phyloP scores from a whole-genome alignment of 176 grass and related monocot species.

The Puya raimondii region DNA sequence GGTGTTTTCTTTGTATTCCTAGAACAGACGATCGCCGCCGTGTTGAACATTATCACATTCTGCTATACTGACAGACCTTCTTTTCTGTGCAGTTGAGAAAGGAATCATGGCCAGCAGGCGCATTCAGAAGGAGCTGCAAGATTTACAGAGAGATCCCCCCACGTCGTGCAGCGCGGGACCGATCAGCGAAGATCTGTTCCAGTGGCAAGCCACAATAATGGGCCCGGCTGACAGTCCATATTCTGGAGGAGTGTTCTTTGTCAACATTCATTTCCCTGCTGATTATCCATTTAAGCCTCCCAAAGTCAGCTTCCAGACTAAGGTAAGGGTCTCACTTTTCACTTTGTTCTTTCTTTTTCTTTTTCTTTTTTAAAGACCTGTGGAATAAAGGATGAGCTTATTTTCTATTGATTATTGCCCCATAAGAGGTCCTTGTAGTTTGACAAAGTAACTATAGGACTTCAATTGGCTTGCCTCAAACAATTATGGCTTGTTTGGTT shows the following conservation, averaged over 20 bases:
- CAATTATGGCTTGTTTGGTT: too few relatives aligned
- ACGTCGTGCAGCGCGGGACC: constrained; percentile 29
- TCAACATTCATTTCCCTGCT: constrained; percentile 35
- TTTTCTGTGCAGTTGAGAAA: not conserved
- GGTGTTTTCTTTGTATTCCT: too few relatives aligned
- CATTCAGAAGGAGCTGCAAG: constrained; percentile 36
- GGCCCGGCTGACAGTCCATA: constrained; percentile 34
- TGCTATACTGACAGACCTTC: too few relatives aligned
- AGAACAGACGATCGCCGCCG: too few relatives aligned
- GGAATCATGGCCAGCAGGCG: constrained; percentile 27
- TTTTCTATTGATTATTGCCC: too few relatives aligned
- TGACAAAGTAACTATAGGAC: too few relatives aligned
- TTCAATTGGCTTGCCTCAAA: too few relatives aligned
- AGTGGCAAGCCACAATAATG: constrained; percentile 39
- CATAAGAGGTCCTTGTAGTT: too few relatives aligned
- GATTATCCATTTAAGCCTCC: constrained; percentile 48
- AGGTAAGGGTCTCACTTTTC: constrained; percentile 11
- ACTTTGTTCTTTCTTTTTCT: not conserved
- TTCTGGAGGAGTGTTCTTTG: constrained; percentile 24
- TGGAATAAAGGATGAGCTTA: too few relatives aligned
- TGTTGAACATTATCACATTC: too few relatives aligned
- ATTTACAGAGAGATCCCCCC: constrained; percentile 30
- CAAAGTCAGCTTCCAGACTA: constrained; percentile 41
- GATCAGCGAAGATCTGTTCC: constrained; percentile 34
- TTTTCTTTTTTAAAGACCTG: too few relatives aligned